Base-by-base conservation (phyloP, 2,329 filamentous ascomycete species). In the Fusarium buharicum region DNA sequence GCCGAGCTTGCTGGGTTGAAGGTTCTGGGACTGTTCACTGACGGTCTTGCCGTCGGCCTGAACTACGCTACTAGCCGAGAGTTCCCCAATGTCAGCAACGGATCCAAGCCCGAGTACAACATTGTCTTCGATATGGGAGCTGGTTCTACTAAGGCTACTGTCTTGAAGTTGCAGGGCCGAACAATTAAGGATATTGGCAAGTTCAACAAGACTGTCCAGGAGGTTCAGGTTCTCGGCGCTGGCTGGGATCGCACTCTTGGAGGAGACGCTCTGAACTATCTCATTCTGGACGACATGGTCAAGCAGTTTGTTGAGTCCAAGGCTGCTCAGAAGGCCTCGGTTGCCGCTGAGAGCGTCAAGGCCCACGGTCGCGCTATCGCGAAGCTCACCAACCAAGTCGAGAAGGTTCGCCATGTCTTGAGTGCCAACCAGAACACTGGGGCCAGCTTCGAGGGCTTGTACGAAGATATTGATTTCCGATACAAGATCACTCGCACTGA, bases 81-180 rank as follows among this genome's bases (percentile, higher is more conserved):
- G 14, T 99, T 98, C 77, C 92, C 93, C 33, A 92, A 86, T 69
- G 82, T 95, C 58, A 90, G 86, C 51, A 89, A 95, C 50, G 92
- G 92, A 50, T 90, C 86, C 64, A 93, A 93, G 79, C 90, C 95
- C 1, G 95, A 99, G 77, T 86, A 93, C 70, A 92, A 99, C 78
- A 79, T 99, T 75, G 87, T 99, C 27, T 99, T 95, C 73, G 95
- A 99, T 74, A 98, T 99, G 93, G 95, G 95, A 67, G 93, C 95
- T 67, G 95, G 95, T 5, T 97, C 92, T 40, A 91, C 94, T 28
- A 96, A 92, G 70, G 94, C 94, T 5, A 95, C 93, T 7, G 81
- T 99, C 48, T 79, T 99, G 74, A 90, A 89, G 70, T 97, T 99
- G 79, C 93, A 97, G 76, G 90, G 91, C 73, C 89, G 90, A 68